Base-by-base conservation (phyloP, 371 early-diverging fungal genomes). In the Mortierella sp. region DNA sequence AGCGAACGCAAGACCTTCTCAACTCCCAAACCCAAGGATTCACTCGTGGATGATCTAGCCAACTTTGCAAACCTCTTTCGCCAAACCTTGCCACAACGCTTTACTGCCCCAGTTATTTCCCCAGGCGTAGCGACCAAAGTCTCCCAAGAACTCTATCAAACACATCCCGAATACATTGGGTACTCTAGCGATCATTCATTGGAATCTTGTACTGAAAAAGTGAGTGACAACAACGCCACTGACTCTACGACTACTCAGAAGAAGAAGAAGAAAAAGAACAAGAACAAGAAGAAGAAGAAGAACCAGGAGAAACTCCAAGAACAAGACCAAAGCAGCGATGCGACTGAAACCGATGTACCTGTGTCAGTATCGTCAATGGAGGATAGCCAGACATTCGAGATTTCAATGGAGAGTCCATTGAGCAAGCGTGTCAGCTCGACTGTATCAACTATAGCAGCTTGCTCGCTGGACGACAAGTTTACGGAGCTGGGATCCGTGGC, bases 251-350 rank as follows among this genome's bases (percentile, higher is more conserved):
- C 55, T 3, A 54, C 55, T 35, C 35, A 37, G 19, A 15, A 59
- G 37, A 32, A 22, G 31, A 61, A 61, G 29, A 61, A 43, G 6
- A 61, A 61, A 17, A 61, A 43, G 61, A 61, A 42, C 10, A 61
- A 43, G 42, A 43, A 57, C 31, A 57, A 57, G 28, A 57, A 57
- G 32, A 57, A 57, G 31, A 32, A 43, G 43, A 61, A 43, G 61
- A 61, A 43, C 19, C 22, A 43, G 29, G 45, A 22, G 9, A 28
- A 42, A 40, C 15, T 10, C 2, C 45, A 17, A 17, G 61, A 61
- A 19, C 42, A 43, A 19, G 26, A 17, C 45, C 60, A 59, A 40
- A 22, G n/a, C 42, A 19, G 34, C 23, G 23, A 34, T 12, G n/a
- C 60, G 40, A 2, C 12, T 17, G 34, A 40, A 37, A 28, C 8